Evolutionary conservation across 176 grass and related monocot species (phyloP), one percentile per base, ranked within the genome.

Genomic region (Aegilops bicornis): DNA sequence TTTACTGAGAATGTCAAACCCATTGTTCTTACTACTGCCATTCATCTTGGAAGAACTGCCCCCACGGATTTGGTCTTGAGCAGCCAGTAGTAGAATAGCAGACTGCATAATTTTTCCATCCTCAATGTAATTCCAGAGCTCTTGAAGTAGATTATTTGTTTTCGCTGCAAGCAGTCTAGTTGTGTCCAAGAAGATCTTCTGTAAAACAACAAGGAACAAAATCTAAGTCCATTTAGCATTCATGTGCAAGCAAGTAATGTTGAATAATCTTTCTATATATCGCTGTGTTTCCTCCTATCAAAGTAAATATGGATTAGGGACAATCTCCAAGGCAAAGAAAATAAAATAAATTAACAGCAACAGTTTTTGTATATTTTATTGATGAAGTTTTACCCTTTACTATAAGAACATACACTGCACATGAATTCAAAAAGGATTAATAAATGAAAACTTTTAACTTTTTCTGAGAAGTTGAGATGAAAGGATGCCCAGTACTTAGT

Each of bases 141-240:
- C 64, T 31, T 31, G 13, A 30, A 31, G 30, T 35, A 69, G 3
- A 69, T 69, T 69, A 36, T 35, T 69, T 36, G 66, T 69, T 20
- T 35, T 35, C 4, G 4, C 3, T 35, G 66, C 66, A 36, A 69
- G 31, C 31, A 69, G 16, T 69, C 66, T 69, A 69, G 16, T 69
- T 69, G 66, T 69, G 32, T 69, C 66, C 66, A 69, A 69, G 31
- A 69, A 69, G 66, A 69, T 20, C 66, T 69, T 69, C 66, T 69
- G 66, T 69, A 69, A 69, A 22, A 69, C 16, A 20, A 36, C 66
- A 69, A 69, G 17, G 17, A 36, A 69, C 31, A 69, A 69, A 19
- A 65, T 7, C 3, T 16, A 20, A 36, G 15, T 69, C 31, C 31
- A 31, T 35, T 69, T 36, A 69, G 32, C 31, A 36, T 36, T 10